Evolutionary conservation across 1,284 basidiomycete species (phyloP).

Genomic region (Puccinia horiana): DNA sequence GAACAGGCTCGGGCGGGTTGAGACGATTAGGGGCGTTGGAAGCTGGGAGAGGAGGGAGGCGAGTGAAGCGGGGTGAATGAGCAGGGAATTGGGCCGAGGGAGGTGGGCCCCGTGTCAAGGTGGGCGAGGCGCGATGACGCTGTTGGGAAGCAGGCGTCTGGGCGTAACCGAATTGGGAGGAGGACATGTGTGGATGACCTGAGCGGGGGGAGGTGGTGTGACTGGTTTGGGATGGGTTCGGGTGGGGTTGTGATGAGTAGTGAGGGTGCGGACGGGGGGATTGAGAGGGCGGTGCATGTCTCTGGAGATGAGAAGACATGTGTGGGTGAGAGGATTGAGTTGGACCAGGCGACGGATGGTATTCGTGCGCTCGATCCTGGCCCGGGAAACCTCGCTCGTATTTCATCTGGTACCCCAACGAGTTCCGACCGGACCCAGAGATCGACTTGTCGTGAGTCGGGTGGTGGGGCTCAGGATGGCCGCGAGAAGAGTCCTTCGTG

Average conservation of each 20-base stretch:
- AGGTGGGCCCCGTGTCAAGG: not conserved
- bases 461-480: not conserved
- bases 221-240: not conserved
- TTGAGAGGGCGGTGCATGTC: not conserved
- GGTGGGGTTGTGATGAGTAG: not conserved
- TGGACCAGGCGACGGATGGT: not conserved
- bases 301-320: not conserved
- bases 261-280: not conserved
- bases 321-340: not conserved
- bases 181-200: not conserved
- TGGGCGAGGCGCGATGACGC: not conserved
- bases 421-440: not conserved
- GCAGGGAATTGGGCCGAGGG: not conserved
- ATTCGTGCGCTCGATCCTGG: slow-evolving; percentile 15
- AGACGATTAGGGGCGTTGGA: not conserved
- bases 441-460: not conserved
- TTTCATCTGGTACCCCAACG: slow-evolving; percentile 7
- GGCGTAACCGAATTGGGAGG: not conserved
- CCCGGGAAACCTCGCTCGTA: not conserved
- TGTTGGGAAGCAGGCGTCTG: not conserved
- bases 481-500: not conserved
- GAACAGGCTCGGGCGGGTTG: not conserved
- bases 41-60: not conserved
- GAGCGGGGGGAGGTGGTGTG: not conserved
- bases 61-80: not conserved